These are phyloP conservation scores for Diaporthe vaccinii DNA, from an alignment of 2,329 filamentous ascomycete species.

Conservation along the genomic window DNA sequence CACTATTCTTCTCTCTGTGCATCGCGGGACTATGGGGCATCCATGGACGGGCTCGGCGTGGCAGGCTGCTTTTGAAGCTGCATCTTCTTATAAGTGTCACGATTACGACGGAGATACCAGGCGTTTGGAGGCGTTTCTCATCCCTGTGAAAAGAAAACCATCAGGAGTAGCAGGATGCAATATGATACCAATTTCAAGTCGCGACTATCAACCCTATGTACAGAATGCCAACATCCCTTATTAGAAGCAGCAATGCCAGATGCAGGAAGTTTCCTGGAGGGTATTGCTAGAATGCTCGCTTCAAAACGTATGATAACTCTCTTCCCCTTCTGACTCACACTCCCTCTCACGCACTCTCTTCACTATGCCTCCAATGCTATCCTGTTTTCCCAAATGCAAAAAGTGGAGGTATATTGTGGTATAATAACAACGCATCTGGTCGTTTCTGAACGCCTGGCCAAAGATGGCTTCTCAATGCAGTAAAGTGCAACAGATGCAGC, in stretches of 20 bases:
- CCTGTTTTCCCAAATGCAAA: constrained; percentile 34
- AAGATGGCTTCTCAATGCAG: constrained; percentile 14
- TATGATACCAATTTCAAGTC: constrained; percentile 37
- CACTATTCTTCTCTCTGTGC: neutral
- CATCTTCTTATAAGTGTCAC: constrained; percentile 33
- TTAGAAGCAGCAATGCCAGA: constrained; percentile 5
- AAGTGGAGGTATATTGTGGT: constrained; percentile 38
- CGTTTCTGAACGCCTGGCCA: constrained; percentile 35
- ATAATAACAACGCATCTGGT: constrained; percentile 35
- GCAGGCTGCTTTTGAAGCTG: neutral
- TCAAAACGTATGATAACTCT: neutral
- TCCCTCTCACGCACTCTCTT: neutral
- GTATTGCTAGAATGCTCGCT: neutral
- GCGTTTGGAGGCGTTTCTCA: constrained; percentile 37
- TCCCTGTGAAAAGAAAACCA: neutral
- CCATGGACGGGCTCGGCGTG: neutral
- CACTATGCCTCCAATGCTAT: constrained; percentile 29
- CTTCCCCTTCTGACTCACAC: neutral
- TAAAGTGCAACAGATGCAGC: constrained; percentile 38
- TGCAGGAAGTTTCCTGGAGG: neutral
- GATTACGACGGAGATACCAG: constrained; percentile 39
- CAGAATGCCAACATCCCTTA: constrained; percentile 4
- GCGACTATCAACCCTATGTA: constrained; percentile 29
- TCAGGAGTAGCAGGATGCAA: constrained; percentile 29
- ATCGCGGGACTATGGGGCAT: neutral